These are phyloP conservation scores for Leishmania guyanensis DNA, from an alignment of 208 protist species.

Conservation along the genomic window DNA sequence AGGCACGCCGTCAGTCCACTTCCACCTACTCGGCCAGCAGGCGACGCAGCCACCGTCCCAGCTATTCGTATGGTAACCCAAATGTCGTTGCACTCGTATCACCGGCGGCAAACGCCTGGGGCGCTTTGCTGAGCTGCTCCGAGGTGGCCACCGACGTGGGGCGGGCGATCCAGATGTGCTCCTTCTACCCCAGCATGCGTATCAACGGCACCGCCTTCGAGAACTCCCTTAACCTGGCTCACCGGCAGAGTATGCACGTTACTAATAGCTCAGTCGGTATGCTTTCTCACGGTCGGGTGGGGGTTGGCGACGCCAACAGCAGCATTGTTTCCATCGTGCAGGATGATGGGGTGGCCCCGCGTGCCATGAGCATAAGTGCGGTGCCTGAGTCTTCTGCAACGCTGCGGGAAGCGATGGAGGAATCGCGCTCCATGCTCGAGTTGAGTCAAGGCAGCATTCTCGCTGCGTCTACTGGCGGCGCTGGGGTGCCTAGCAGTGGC, in stretches of 20 bases:
- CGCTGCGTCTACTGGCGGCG: neutral
- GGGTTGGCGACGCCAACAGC: neutral
- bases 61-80: neutral
- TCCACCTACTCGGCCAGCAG: neutral
- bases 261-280: conserved; percentile 9
- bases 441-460: neutral
- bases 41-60: conserved; percentile 5
- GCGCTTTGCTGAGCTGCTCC: conserved; percentile 3
- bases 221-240: conserved; percentile 47
- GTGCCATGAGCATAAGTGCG: conserved; percentile 14
- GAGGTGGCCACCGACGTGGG: conserved; percentile 33
- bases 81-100: neutral
- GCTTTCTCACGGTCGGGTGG: neutral
- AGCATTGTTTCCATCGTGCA: neutral
- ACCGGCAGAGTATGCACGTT: conserved; percentile 15
- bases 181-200: conserved; percentile 73
- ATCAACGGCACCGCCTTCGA: conserved; percentile 78
- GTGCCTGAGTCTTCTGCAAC: conserved; percentile 20
- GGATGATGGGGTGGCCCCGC: conserved; percentile 7
- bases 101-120: conserved; percentile 17
- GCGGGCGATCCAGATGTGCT: conserved; percentile 65
- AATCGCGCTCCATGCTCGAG: conserved; percentile 20
- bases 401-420: conserved; percentile 33
- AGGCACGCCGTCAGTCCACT: conserved; percentile 18
- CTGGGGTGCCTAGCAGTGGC: neutral